Percentiles rank a stretch among this genome's conserved stretches.
phyloP scores from a whole-genome alignment of 805 yeast genomes.

The Naumovozyma dairenensis region DNA sequence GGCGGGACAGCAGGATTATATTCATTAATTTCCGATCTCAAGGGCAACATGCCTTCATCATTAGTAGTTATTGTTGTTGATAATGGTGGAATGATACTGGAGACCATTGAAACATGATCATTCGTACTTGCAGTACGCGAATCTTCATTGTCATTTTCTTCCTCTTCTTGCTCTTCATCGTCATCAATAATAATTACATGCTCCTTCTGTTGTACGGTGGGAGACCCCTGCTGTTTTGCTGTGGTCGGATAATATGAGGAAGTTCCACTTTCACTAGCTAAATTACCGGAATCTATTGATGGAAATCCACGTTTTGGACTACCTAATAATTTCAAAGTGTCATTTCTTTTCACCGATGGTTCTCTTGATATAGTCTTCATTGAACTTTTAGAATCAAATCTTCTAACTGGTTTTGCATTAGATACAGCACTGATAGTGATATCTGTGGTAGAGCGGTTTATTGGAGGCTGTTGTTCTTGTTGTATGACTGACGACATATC shows the following conservation, averaged over 20 bases:
- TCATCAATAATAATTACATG: background rate
- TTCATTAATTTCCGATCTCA: slow-evolving; percentile 14
- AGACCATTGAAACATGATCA: slow-evolving; percentile 15
- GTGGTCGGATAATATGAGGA: slow-evolving; percentile 8
- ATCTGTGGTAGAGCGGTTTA: slow-evolving; percentile 7
- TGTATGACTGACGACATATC: background rate
- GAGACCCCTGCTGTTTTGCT: background rate
- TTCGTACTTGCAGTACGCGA: slow-evolving; percentile 1
- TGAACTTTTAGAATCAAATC: slow-evolving; percentile 7
- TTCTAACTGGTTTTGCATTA: slow-evolving; percentile 17
- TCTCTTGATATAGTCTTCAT: background rate
- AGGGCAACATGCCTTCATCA: slow-evolving; percentile 12
- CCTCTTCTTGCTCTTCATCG: background rate
- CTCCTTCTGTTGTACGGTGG: background rate
- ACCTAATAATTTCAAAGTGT: slow-evolving; percentile 1
- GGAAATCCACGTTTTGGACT: slow-evolving; percentile 1
- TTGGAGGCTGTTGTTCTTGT: background rate
- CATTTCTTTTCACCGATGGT: background rate
- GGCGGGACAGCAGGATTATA: slow-evolving; percentile 28
- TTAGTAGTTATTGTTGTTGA: slow-evolving; percentile 13
- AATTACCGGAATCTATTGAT: slow-evolving; percentile 14
- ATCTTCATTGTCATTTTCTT: background rate
- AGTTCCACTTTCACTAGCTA: slow-evolving; percentile 18
- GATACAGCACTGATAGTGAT: slow-evolving; percentile 12
- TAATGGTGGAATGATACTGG: slow-evolving; percentile 22